Evolutionary conservation across 2,329 filamentous ascomycete species (phyloP), one percentile per base, ranked within the genome.

Genomic region (Fusarium sp.): DNA sequence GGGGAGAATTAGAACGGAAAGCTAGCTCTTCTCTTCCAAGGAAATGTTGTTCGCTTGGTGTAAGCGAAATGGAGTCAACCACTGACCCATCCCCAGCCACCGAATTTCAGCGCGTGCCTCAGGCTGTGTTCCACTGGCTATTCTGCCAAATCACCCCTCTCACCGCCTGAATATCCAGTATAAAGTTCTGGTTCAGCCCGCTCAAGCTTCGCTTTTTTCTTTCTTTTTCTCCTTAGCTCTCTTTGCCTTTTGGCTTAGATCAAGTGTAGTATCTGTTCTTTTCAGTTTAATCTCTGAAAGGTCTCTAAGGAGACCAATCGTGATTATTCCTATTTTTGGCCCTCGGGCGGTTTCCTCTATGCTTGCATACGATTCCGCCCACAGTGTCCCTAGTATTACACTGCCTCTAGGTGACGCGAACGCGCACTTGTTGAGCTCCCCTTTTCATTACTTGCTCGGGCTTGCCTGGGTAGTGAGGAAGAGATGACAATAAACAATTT

Each of bases 241-340:
- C 60, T 63, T 63, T 63, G 60, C 60, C 60, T 63, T 62, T 62
- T 63, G 60, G 60, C 60, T 63, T 63, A 63, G 60, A 63, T 63
- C 60, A 63, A 63, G 60, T 63, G 60, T 63, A 63, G 60, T 63
- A 63, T 63, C 60, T 63, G 60, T 63, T 63, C 60, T 63, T 63
- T 63, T 63, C 60, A 63, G 60, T 63, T 63, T 63, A 63, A 63
- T 63, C 60, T 62, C 60, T 63, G 60, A 62, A 63, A 63, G 60
- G 45, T 63, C 43, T 63, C 60, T 40, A 63, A 63, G 57, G 60
- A 63, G 43, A 63, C 45, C 57, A 57, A 63, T 52, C 46, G 39
- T 63, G 61, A 64, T 64, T 64, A 64, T 64, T 57, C 61, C 58
- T 64, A 64, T 64, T 64, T 64, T 64, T 64, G 58, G 61, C 42